Evolutionary conservation across 202 grass and related monocot genomes (phyloP).

Genomic region (Bolboschoenoplectus hybrid): DNA sequence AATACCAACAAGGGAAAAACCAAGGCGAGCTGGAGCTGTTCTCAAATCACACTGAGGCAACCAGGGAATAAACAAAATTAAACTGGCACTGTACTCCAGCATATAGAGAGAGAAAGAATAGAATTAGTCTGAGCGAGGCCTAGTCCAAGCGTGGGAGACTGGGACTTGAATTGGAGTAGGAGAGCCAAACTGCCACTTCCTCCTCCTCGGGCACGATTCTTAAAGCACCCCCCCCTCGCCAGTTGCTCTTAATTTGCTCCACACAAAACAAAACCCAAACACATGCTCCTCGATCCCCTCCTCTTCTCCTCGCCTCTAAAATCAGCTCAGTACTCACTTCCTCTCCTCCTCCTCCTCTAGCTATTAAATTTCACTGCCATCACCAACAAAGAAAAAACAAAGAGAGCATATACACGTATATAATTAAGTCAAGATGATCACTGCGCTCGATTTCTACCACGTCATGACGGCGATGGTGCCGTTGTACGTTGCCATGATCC

Average conservation of each 20-base stretch:
- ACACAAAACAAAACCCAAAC: no score
- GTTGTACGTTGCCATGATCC: slow-evolving; percentile 97
- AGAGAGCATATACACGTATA: neutral
- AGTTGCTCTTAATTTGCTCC: neutral
- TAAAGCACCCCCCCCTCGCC: neutral
- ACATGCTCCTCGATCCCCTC: no score
- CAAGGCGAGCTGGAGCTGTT: slow-evolving; percentile 51
- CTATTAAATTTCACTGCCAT: no score
- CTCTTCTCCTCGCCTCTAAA: no score
- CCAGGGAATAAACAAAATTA: slow-evolving; percentile 53
- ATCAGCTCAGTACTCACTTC: neutral
- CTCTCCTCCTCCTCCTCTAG: neutral
- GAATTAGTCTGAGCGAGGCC: neutral
- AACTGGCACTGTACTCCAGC: neutral
- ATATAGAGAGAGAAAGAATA: neutral
- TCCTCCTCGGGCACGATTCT: slow-evolving; percentile 11
- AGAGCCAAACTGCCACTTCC: neutral
- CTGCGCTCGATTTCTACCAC: slow-evolving; percentile 77
- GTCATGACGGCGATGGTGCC: slow-evolving; percentile 99
- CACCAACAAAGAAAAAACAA: no score
- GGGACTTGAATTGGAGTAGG: slow-evolving; percentile 11
- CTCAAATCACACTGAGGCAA: slow-evolving; percentile 50
- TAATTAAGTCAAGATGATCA: slow-evolving; percentile 67
- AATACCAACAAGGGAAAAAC: slow-evolving; percentile 59
- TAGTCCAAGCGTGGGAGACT: slow-evolving; percentile 40